A percentile compares a stretch with the other conserved stretches of the same genome.
These are phyloP conservation scores for Xylaria polymorpha DNA, from an alignment of 2,329 filamentous ascomycete species.

Conservation along the genomic window DNA sequence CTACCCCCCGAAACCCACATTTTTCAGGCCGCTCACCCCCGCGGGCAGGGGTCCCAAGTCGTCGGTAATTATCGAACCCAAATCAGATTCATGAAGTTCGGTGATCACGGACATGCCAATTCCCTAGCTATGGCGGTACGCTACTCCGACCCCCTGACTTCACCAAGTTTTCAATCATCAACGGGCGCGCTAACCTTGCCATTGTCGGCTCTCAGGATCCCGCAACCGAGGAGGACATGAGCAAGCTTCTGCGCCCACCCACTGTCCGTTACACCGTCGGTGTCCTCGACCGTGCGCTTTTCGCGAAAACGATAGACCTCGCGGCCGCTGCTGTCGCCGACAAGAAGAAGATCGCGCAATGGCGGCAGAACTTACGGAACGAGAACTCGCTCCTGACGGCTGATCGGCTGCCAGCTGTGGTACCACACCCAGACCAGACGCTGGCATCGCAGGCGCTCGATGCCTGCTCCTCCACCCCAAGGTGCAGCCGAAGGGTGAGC, in stretches of 20 bases:
- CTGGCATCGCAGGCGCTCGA: conserved; percentile 65
- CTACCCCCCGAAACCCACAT: conserved; percentile 15
- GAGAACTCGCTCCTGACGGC: conserved; percentile 73
- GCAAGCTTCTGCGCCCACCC: conserved; percentile 77
- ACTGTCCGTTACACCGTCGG: conserved; percentile 60
- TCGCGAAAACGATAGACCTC: conserved; percentile 79
- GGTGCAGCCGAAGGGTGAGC: conserved; percentile 64
- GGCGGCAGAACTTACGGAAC: conserved; percentile 73
- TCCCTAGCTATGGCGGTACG: conserved; percentile 44
- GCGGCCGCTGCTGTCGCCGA: conserved; percentile 83
- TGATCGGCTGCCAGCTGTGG: conserved; percentile 72
- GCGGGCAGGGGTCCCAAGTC: conserved; percentile 19
- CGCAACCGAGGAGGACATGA: conserved; percentile 58
- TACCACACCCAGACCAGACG: conserved; percentile 69
- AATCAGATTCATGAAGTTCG: conserved; percentile 22
- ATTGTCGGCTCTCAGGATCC: conserved; percentile 33
- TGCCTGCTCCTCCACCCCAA: conserved; percentile 69
- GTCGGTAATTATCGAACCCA: conserved; percentile 9
- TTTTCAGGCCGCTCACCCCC: conserved; percentile 6
- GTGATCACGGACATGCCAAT: conserved; percentile 19
- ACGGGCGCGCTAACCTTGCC: conserved; percentile 27
- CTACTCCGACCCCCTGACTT: background rate
- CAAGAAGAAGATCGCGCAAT: conserved; percentile 77
- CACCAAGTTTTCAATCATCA: background rate
- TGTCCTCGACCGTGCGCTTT: conserved; percentile 84